Base-by-base conservation (phyloP, 306 rosid genomes). In the Quercus wislizeni region DNA sequence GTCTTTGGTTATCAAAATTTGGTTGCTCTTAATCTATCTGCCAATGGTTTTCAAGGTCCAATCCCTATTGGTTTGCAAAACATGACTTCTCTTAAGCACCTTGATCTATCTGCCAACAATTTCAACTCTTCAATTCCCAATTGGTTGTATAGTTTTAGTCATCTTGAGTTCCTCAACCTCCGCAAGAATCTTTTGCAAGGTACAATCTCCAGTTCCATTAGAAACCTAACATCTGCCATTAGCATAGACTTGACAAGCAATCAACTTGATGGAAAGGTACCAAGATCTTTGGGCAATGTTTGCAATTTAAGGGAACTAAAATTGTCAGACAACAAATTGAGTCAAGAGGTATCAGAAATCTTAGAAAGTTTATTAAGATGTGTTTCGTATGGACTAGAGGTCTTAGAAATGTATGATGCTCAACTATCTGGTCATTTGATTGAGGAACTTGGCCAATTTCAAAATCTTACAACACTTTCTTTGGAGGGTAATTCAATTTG, bases 51-150 rank as follows among this genome's bases (percentile, higher is more conserved):
- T 11, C 25, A 28, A 20, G 83, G 85, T 21, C 25, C 81, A 52
- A 6, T 84, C 41, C 84, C 88, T n/a, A 6, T 13, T 2, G 7
- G 46, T 74, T 4, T 75, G 2, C 61, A 20, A 43, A 84, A 81
- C 68, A 5, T 79, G 69, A 73, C 81, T 43, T 69, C 84, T n/a
- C 73, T 83, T 54, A 55, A 1, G 15, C 0, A 0, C 4, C 83
- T 83, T 43, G 74, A 83, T 52, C 79, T 86, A 31, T 64, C 74
- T 2, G 0, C 0, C 0, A 74, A 83, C 63, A 62, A 33, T 0
- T 27, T 83, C 14, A 51, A 35, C 19, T 56, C 57, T 65, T 76
- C 17, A 72, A 25, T 79, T 63, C 81, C 83, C 18, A 17, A 23
- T 0, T 79, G 86, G 86, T 75, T 83, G 4, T 61, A 55, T 12